Percentiles rank a stretch among this genome's conserved stretches.
These are phyloP conservation scores for Nannochloropsis gaditana DNA, from an alignment of 108 stramenopile genomes.

Conservation along the genomic window DNA sequence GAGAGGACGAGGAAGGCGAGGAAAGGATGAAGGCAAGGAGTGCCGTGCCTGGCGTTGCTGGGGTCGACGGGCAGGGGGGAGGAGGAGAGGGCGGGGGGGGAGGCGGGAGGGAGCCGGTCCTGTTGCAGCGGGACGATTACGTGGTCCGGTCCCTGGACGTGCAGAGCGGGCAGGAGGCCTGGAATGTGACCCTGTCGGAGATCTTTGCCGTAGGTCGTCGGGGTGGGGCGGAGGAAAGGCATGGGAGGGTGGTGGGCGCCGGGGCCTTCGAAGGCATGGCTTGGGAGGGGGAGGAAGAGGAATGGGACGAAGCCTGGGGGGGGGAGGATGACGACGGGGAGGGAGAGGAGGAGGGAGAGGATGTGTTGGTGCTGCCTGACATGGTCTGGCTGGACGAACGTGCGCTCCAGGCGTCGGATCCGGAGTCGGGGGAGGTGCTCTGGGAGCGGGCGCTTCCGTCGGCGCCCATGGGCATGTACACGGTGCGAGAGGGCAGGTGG, in stretches of 20 bases:
- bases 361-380: slow-evolving; percentile 29
- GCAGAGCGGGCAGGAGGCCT: slow-evolving; percentile 30
- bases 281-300: background rate
- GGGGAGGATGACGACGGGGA: background rate
- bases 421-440: slow-evolving; percentile 33
- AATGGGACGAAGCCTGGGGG: background rate
- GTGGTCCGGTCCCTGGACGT: slow-evolving; percentile 37
- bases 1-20: background rate
- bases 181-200: slow-evolving; percentile 42
- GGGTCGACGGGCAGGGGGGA: background rate
- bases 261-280: background rate
- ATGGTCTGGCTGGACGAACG: slow-evolving; percentile 30
- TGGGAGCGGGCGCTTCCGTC: slow-evolving; percentile 37
- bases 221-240: background rate
- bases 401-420: slow-evolving; percentile 34
- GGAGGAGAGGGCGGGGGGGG: background rate
- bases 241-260: slow-evolving; percentile 14
- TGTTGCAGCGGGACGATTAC: slow-evolving; percentile 47
- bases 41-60: background rate
- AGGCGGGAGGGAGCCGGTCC: background rate
- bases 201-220: slow-evolving; percentile 34
- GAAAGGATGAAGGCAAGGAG: background rate
- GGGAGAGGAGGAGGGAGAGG: slow-evolving; percentile 18
- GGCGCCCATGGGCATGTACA: slow-evolving; percentile 33
- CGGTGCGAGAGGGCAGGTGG: slow-evolving; percentile 34